A percentile compares a stretch with the other conserved stretches of the same genome.
Evolutionary conservation across 2,329 filamentous ascomycete species (phyloP).

Genomic region (Leptodontidium sp.): DNA sequence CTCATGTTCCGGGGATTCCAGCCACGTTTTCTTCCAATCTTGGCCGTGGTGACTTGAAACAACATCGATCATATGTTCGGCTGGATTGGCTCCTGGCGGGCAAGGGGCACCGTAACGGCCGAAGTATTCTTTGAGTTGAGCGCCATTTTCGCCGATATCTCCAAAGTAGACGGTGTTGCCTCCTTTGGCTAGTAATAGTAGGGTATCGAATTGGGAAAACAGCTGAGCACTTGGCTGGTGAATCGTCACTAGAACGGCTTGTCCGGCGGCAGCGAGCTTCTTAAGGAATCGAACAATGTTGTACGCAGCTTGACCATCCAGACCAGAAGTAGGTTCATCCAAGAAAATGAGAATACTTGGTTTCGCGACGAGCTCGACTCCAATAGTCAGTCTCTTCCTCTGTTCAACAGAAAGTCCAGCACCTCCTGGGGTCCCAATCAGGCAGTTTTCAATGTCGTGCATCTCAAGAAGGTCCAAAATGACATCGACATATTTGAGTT

Average conservation of each 20-base stretch:
- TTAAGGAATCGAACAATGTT: constrained; percentile 68
- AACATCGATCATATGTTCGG: constrained; percentile 55
- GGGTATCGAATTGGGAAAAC: constrained; percentile 64
- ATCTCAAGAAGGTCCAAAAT: constrained; percentile 71
- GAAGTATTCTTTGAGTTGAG: constrained; percentile 68
- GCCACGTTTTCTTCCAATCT: constrained; percentile 76
- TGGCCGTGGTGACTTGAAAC: constrained; percentile 59
- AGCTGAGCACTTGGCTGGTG: constrained; percentile 63
- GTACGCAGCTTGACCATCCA: constrained; percentile 71
- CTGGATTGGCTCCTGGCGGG: constrained; percentile 52
- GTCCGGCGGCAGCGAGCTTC: constrained; percentile 64
- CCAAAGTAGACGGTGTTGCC: constrained; percentile 76
- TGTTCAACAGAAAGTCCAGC: constrained; percentile 69
- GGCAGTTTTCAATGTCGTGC: constrained; percentile 70
- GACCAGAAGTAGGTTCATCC: constrained; percentile 67
- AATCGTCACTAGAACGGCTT: constrained; percentile 63
- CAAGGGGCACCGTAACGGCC: constrained; percentile 56
- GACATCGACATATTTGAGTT: constrained; percentile 86
- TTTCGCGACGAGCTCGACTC: constrained; percentile 64
- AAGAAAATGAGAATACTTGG: constrained; percentile 67
- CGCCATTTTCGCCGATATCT: constrained; percentile 67
- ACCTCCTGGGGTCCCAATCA: constrained; percentile 69
- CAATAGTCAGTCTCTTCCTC: constrained; percentile 68
- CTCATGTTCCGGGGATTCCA: constrained; percentile 63
- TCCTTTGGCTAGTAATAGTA: constrained; percentile 70